phyloP scores from a whole-genome alignment of 2,329 filamentous ascomycete genomes.

The Aureobasidium sp. region DNA sequence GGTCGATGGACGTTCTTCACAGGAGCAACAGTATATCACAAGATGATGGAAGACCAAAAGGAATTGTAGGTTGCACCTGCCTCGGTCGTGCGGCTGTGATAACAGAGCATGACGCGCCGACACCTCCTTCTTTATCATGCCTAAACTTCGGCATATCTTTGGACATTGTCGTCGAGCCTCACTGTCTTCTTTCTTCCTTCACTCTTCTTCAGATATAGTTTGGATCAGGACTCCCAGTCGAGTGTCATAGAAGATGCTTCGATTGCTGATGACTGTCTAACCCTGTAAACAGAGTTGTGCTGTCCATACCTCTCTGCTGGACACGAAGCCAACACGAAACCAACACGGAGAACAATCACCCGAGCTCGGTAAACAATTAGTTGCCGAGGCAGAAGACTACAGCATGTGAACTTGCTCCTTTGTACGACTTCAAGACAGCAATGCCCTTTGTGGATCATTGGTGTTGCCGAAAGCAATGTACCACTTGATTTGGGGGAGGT shows the following conservation, averaged over 20 bases:
- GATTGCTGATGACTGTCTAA: background rate
- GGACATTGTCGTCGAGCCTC: background rate
- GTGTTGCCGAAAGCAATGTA: too few relatives aligned
- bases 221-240: background rate
- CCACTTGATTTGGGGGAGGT: too few relatives aligned
- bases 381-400: conserved; percentile 4
- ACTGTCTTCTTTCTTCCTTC: background rate
- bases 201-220: background rate
- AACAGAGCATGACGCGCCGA: background rate
- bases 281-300: background rate
- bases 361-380: background rate
- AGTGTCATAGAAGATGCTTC: background rate
- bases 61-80: background rate
- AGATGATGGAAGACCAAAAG: background rate
- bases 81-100: conserved; percentile 10
- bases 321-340: background rate
- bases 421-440: too few relatives aligned
- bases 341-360: background rate
- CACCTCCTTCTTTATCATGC: background rate
- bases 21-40: background rate
- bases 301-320: background rate
- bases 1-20: background rate
- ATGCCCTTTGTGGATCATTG: too few relatives aligned
- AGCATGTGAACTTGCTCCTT: background rate
- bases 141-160: conserved; percentile 1